Evolutionary conservation across 208 protist genomes (phyloP).

Genomic region (Trypanosoma avium): DNA sequence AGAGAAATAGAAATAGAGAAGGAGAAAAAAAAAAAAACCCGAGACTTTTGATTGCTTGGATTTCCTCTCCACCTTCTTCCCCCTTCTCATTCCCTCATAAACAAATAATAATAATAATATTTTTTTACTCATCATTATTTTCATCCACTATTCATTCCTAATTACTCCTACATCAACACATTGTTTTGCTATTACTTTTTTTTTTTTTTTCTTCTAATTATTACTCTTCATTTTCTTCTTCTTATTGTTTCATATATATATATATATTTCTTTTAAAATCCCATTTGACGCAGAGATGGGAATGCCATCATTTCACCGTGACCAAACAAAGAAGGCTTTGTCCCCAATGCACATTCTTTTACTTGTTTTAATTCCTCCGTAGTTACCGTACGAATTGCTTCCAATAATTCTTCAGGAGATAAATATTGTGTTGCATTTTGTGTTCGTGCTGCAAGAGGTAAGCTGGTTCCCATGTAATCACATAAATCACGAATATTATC

Average conservation of each 20-base stretch:
- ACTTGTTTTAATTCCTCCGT: constrained; percentile 68
- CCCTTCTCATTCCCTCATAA: no score
- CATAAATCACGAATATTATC: constrained; percentile 81
- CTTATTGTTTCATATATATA: not conserved
- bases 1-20: not conserved
- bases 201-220: constrained; percentile 6
- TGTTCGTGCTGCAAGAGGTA: constrained; percentile 33
- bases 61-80: no score
- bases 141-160: not conserved
- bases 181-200: constrained; percentile 7
- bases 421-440: constrained; percentile 35
- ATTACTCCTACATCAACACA: not conserved
- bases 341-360: constrained; percentile 59
- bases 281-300: constrained; percentile 80
- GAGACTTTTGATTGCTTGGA: no score
- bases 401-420: constrained; percentile 55
- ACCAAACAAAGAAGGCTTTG: constrained; percentile 69
- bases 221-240: not conserved
- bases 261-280: constrained; percentile 40
- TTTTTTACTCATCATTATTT: no score
- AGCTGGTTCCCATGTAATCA: constrained; percentile 84
- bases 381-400: constrained; percentile 56
- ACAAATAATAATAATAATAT: no score
- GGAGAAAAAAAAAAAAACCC: no score
- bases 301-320: constrained; percentile 83